Evolutionary conservation across 768 basidiomycete genomes (phyloP), one percentile per base, ranked within the genome.

Genomic region (Suillus weaverae): DNA sequence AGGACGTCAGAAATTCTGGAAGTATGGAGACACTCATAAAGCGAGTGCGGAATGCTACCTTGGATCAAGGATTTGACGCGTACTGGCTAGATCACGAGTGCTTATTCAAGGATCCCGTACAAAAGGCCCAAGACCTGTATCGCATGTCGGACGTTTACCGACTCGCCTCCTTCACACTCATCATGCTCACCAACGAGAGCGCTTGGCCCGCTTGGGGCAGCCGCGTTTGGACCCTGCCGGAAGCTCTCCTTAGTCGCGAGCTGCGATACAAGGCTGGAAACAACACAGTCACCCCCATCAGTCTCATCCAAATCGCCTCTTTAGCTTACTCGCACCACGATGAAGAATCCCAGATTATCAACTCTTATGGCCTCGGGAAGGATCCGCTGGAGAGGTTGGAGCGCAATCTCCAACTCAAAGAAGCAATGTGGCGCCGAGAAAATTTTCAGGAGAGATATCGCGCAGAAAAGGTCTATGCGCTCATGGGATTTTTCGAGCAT

Each of bases 401-500:
- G 18, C 71, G 70, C 1, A 62, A 75, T 18, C 64, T 62, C 5
- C 26, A 60, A 22, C 71, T 73, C 54, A 72, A 64, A 54, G 60
- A 67, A 36, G 70, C 74, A 32, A 62, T 73, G 32, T 75, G 73
- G 74, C 62, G 64, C 33, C 62, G 72, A 43, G 7, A 32, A 10
- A 13, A 18, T 16, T 0, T 20, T 22, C 20, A 60, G 10, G 54
- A 16, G 32, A 62, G 61, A 22, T 60, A 62, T 62, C 20, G 5
- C 6, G 66, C 69, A 46, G 73, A 72, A 32, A 73, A 63, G 32
- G 72, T 75, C 38, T 73, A 72, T 10, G 66, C 72, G 11, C 66
- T 75, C 1, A 72, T 71, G 74, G 68, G 68, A 4, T 72, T 75
- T 51, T 73, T 75, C 26, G 64, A 67, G 38, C 72, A 72, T 57